A percentile compares a stretch with the other conserved stretches of the same genome.
phyloP scores from a whole-genome alignment of 176 grass and related monocot species.

The Guadua angustifolia region DNA sequence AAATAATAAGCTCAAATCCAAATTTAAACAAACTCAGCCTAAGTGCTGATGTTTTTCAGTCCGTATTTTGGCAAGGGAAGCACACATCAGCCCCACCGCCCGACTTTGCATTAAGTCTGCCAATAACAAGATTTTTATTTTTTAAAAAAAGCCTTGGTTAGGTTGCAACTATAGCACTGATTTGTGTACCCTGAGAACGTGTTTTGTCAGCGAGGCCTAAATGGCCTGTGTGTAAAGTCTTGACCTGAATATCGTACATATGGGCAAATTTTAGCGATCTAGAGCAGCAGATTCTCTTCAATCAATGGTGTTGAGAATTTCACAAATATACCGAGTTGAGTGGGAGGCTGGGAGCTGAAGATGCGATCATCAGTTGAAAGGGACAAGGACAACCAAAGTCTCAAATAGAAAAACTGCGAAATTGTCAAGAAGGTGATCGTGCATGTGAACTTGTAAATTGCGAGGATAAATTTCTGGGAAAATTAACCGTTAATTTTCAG shows the following conservation, averaged over 20 bases:
- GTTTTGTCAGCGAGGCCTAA: background rate
- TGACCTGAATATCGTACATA: background rate
- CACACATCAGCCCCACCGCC: background rate
- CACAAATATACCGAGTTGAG: background rate
- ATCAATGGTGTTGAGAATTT: background rate
- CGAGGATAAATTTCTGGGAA: background rate
- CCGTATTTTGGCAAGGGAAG: background rate
- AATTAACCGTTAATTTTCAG: slow-evolving; percentile 1
- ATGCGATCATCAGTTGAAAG: background rate
- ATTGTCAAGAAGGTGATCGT: background rate
- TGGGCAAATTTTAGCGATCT: background rate
- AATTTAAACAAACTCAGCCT: too few species aligned
- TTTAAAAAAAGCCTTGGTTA: background rate
- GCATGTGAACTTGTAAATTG: background rate
- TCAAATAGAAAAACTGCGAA: background rate
- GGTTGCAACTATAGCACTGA: background rate
- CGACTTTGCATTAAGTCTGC: background rate
- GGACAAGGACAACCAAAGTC: background rate
- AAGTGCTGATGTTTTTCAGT: background rate
- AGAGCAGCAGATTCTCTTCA: background rate
- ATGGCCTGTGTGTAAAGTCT: background rate
- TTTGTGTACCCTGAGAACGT: background rate
- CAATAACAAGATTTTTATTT: background rate
- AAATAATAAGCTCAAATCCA: too few species aligned
- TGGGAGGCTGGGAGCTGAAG: background rate